Evolutionary conservation across 2,329 filamentous ascomycete genomes (phyloP), one percentile per base, ranked within the genome.

Genomic region (Apiospora sp.): DNA sequence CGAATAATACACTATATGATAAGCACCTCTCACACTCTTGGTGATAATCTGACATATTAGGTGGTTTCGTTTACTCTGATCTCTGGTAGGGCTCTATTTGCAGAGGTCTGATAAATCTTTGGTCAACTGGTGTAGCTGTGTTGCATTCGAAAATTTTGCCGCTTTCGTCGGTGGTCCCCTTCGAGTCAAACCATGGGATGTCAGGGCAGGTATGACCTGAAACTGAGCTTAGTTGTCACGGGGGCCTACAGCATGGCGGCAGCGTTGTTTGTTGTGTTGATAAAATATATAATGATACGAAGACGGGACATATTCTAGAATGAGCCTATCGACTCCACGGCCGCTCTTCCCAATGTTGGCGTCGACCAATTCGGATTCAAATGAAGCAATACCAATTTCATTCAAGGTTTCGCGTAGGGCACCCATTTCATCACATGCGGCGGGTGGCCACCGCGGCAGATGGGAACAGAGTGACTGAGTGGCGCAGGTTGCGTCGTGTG

Each of bases 401-500:
- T 41, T 12, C 58, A 64, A 64, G 58, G 58, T 64, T 64, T 64
- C 58, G 30, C 54, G 54, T 37, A 61, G 7, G 30, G 27, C 30
- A 37, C 54, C 54, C 54, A 22, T 19, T 34, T 22, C 22, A 41
- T 64, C 58, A 64, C 58, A 64, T 41, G 58, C 34, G 54, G 46
- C 44, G 58, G 58, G 58, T 64, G 58, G 54, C 30, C 34, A 41
- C 34, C 19, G 58, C 58, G 58, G 58, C 34, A 64, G 58, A 64
- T n/a, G 19, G 6, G 34, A 10, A 37, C 51, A 13, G 1, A 58
- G 49, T 34, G 7, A 30, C 14, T 34, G 27, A 16, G 30, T 64
- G n/a, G 48, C 48, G 48, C 24, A 24, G 24, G 46, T 27, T 27
- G 48, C 48, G 6, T 49, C 8, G 22, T 30, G 4, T 61, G 54